Percentiles rank a stretch among this genome's conserved stretches.
These are phyloP conservation scores for Trichoderma sp. DNA, from an alignment of 2,329 filamentous ascomycete species.

Conservation along the genomic window DNA sequence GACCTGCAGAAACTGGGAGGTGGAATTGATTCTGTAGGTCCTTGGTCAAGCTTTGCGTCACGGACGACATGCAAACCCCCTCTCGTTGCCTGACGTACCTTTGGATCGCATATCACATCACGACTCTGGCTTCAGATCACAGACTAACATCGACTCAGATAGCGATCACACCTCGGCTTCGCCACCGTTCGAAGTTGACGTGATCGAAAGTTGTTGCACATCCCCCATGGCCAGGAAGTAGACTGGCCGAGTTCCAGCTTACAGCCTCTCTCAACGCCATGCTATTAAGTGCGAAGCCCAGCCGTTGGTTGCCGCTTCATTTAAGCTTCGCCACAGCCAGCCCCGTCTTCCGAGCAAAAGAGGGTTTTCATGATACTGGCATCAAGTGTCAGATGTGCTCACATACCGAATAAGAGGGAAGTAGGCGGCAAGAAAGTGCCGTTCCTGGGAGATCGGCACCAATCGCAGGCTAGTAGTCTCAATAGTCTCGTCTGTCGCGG, in stretches of 20 bases:
- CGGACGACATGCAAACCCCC: no score
- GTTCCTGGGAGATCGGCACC: constrained; percentile 9
- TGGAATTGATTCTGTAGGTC: no score
- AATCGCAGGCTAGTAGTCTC: constrained; percentile 16
- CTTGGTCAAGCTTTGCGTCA: no score
- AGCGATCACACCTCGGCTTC: neutral
- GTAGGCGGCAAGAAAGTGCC: neutral
- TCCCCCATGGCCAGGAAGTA: no score
- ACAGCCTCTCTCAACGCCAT: neutral
- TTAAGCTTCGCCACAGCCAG: constrained; percentile 8
- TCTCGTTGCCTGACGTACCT: neutral
- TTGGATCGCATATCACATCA: neutral
- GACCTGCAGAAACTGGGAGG: no score
- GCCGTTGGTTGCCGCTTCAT: neutral
- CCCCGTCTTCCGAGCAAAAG: neutral
- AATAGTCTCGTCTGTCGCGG: constrained; percentile 13
- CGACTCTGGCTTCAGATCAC: neutral
- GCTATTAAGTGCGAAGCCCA: neutral
- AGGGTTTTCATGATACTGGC: neutral
- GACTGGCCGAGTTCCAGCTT: neutral
- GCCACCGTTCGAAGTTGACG: neutral
- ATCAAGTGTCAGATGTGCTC: neutral
- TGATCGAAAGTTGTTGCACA: neutral
- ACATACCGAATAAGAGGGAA: neutral
- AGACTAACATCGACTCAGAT: neutral